Evolutionary conservation across 495 filamentous ascomycete genomes (phyloP).

Genomic region (Hyaloscypha hepaticicola): DNA sequence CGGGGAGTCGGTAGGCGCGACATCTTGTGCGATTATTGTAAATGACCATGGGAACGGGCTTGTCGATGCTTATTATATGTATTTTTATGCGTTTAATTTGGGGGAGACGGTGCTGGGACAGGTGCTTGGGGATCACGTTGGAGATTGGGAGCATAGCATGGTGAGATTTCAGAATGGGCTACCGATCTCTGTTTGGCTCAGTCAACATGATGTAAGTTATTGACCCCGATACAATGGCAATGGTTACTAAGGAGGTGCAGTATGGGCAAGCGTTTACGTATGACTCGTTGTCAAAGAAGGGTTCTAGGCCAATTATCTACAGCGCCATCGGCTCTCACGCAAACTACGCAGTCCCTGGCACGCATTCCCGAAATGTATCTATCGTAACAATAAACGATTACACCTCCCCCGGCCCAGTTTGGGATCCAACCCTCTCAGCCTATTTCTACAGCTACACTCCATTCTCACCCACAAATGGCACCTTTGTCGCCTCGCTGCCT

Average conservation of each 20-base stretch:
- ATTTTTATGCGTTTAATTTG: slow-evolving; percentile 65
- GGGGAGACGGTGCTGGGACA: slow-evolving; percentile 48
- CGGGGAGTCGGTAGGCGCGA: neutral
- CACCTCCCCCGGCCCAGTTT: slow-evolving; percentile 33
- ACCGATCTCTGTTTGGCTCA: slow-evolving; percentile 51
- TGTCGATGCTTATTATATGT: slow-evolving; percentile 65
- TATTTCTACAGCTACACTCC: slow-evolving; percentile 48
- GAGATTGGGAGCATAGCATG: slow-evolving; percentile 53
- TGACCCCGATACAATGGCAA: neutral
- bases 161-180: slow-evolving; percentile 60
- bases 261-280: slow-evolving; percentile 65
- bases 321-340: slow-evolving; percentile 58
- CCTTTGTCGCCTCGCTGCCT: neutral
- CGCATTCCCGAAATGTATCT: slow-evolving; percentile 15
- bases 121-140: slow-evolving; percentile 61
- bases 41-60: slow-evolving; percentile 54
- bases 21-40: slow-evolving; percentile 44
- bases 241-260: neutral
- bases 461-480: slow-evolving; percentile 37
- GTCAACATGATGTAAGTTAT: slow-evolving; percentile 39
- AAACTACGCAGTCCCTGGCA: slow-evolving; percentile 53
- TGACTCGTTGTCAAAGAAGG: slow-evolving; percentile 50
- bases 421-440: slow-evolving; percentile 53
- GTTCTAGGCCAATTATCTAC: slow-evolving; percentile 52
- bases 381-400: neutral